A percentile compares a stretch with the other conserved stretches of the same genome.
These are phyloP conservation scores for Digitaria exilis DNA, from an alignment of 202 grass and related monocot species.

Conservation along the genomic window DNA sequence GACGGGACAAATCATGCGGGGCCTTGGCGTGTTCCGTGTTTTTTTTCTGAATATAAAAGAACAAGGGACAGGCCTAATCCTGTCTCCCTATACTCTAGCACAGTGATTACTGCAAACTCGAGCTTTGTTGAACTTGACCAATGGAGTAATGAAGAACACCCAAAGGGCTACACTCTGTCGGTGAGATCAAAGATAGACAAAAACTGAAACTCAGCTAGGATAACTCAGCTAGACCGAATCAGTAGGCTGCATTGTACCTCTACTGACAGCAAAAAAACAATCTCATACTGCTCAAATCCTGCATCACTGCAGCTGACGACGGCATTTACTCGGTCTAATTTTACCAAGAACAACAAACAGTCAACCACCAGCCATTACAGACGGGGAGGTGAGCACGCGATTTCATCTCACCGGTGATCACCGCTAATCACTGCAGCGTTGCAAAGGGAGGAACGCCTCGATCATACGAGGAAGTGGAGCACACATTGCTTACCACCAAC, in stretches of 20 bases:
- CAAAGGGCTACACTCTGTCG: too few relatives aligned
- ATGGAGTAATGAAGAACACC: too few relatives aligned
- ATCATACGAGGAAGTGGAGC: background rate
- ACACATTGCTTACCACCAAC: background rate
- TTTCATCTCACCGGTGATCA: too few relatives aligned
- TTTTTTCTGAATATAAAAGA: background rate
- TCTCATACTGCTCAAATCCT: background rate
- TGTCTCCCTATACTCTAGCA: background rate
- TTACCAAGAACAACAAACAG: background rate
- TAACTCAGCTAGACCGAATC: background rate
- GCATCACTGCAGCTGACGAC: background rate
- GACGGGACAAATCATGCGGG: constrained; percentile 21
- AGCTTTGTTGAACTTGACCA: too few relatives aligned
- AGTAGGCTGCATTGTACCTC: background rate
- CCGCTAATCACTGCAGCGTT: background rate
- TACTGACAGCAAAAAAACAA: background rate
- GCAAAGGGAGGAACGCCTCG: background rate
- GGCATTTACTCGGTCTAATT: too few relatives aligned
- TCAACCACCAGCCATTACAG: too few relatives aligned
- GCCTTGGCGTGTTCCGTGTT: background rate
- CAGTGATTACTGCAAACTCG: background rate
- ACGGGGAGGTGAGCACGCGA: background rate
- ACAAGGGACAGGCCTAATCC: too few relatives aligned
- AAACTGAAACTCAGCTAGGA: background rate
- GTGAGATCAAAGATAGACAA: background rate